A percentile compares a stretch with the other conserved stretches of the same genome.
Conservation (phyloP, 2,329 filamentous ascomycete genomes). For the Colletotrichum gigasporum region DNA sequence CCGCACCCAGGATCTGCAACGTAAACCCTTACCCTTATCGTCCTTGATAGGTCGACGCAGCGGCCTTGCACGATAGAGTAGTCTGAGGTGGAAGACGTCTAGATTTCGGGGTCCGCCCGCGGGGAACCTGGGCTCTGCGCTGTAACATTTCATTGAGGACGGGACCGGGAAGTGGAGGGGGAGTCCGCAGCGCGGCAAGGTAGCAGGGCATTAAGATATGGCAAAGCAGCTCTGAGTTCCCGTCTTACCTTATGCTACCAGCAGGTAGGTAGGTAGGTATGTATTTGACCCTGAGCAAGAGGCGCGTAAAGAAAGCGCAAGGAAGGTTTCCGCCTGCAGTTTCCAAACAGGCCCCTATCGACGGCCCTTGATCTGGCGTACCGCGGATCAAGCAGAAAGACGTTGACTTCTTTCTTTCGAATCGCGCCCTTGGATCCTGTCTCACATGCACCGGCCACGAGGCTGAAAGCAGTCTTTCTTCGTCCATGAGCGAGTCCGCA, state of each 20-base stretch:
- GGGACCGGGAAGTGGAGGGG: too few species aligned
- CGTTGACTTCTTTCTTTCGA: not conserved
- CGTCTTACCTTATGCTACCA: too few species aligned
- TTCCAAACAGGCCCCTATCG: not conserved
- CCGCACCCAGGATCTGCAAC: not conserved
- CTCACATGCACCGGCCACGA: not conserved
- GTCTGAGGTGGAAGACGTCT: too few species aligned
- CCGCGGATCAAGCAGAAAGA: not conserved
- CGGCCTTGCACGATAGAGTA: not conserved
- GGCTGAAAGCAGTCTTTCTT: not conserved
- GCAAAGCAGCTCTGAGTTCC: too few species aligned
- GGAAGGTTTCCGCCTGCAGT: not conserved
- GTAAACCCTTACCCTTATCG: not conserved
- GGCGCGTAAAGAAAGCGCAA: not conserved
- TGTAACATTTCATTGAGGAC: not conserved
- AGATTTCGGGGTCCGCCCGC: too few species aligned
- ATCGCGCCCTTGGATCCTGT: not conserved
- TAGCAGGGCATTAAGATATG: too few species aligned
- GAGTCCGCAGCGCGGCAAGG: too few species aligned
- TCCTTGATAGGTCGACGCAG: not conserved
- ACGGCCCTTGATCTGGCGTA: not conserved
- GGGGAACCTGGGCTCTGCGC: too few species aligned
- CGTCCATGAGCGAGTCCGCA: not conserved
- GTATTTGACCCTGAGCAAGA: too few species aligned
- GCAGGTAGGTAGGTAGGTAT: too few species aligned